A percentile compares a stretch with the other conserved stretches of the same genome.
phyloP scores from a whole-genome alignment of 768 basidiomycete genomes.

The Gymnopilus junonius region DNA sequence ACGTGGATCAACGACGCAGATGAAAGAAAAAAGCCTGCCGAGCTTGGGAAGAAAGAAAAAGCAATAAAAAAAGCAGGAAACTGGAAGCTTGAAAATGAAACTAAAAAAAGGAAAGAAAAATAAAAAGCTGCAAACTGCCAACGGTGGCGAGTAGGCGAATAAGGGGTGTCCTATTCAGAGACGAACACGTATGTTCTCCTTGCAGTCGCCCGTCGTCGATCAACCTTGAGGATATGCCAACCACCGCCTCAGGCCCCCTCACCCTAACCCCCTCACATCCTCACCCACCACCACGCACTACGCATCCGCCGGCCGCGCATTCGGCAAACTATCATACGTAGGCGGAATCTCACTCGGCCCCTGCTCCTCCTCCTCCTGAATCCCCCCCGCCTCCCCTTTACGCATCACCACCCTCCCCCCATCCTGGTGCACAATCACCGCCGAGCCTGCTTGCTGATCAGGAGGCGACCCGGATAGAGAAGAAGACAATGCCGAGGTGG shows the following conservation, averaged over 20 bases:
- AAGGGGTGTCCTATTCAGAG: too few species aligned
- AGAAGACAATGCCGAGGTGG: neutral
- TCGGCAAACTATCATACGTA: constrained; percentile 33
- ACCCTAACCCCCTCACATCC: neutral
- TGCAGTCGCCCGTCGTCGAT: neutral
- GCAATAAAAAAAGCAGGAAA: too few species aligned
- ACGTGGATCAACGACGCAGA: neutral
- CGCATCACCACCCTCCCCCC: constrained; percentile 26
- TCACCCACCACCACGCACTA: neutral
- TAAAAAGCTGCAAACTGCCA: too few species aligned
- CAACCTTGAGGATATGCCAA: neutral
- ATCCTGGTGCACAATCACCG: constrained; percentile 32
- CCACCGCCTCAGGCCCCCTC: constrained; percentile 5
- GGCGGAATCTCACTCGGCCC: constrained; percentile 32
- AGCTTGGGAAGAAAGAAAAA: too few species aligned
- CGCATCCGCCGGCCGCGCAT: neutral
- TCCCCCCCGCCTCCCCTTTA: constrained; percentile 18
- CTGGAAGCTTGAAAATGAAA: too few species aligned
- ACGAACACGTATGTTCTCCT: too few species aligned
- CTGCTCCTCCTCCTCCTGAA: constrained; percentile 17
- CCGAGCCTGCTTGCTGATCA: constrained; percentile 10
- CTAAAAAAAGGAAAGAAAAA: too few species aligned
- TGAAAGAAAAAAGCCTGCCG: neutral
- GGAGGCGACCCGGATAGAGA: neutral
- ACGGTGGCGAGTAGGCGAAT: neutral